Conservation (phyloP, 2,329 filamentous ascomycete genomes). For the Cladophialophora bantiana region DNA sequence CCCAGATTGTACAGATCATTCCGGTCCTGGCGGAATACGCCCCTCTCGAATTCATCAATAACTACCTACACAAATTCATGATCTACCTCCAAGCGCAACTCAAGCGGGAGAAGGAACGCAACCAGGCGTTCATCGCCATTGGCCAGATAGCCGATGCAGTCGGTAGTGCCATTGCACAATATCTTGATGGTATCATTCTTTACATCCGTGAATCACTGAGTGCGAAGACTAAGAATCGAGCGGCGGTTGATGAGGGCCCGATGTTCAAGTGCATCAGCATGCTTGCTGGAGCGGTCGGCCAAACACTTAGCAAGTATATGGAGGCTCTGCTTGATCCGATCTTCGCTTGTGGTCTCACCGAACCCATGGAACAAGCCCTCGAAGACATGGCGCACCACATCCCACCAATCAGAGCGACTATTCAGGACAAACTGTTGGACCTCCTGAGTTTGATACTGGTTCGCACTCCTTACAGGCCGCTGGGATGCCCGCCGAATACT, state of each 20-base stretch:
- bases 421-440: constrained; percentile 91
- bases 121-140: constrained; percentile 93
- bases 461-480: constrained; percentile 86
- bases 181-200: constrained; percentile 90
- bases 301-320: constrained; percentile 98
- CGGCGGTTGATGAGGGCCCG: constrained; percentile 68
- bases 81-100: constrained; percentile 91
- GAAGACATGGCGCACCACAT: constrained; percentile 99
- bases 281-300: constrained; percentile 90
- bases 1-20: constrained; percentile 88
- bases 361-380: constrained; percentile 90
- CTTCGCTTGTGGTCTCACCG: constrained; percentile 92
- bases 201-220: constrained; percentile 80
- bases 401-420: constrained; percentile 87
- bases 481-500: constrained; percentile 90
- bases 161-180: constrained; percentile 91
- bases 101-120: constrained; percentile 92
- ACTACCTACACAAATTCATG: constrained; percentile 96
- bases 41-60: constrained; percentile 84
- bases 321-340: constrained; percentile 93
- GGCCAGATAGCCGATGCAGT: constrained; percentile 96
- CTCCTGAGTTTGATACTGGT: constrained; percentile 94
- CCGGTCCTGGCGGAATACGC: constrained; percentile 92
- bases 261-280: constrained; percentile 99
- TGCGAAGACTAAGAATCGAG: constrained; percentile 57